Conservation (phyloP, 2,329 filamentous ascomycete genomes). For the Penicillium fuscoglaucum region DNA sequence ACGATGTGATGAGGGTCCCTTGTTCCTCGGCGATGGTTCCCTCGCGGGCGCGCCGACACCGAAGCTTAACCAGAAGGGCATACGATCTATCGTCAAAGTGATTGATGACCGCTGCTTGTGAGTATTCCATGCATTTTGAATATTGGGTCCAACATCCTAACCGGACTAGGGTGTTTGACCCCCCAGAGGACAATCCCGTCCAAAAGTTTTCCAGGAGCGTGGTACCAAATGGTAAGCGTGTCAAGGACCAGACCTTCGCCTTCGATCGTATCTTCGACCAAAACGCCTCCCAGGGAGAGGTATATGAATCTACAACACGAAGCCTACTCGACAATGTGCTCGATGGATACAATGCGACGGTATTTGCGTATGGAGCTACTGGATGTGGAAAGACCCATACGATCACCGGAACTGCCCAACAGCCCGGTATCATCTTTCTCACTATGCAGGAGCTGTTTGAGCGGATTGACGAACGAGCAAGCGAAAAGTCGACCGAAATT, state of each 20-base stretch:
- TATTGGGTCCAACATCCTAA: constrained; percentile 13
- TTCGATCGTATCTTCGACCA: constrained; percentile 98
- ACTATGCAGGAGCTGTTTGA: constrained; percentile 99
- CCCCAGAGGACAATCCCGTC: constrained; percentile 89
- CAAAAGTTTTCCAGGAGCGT: constrained; percentile 83
- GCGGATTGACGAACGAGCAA: constrained; percentile 80
- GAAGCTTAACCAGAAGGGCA: constrained; percentile 80
- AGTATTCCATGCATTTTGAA: constrained; percentile 39
- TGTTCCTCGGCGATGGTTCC: constrained; percentile 96
- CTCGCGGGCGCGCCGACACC: constrained; percentile 83
- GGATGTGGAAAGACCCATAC: constrained; percentile 99
- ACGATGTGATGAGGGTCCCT: constrained; percentile 73
- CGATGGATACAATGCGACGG: constrained; percentile 97
- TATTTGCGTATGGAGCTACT: constrained; percentile 97
- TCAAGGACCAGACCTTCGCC: constrained; percentile 96
- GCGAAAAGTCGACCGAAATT: constrained; percentile 86
- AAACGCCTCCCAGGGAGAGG: constrained; percentile 84
- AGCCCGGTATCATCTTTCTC: constrained; percentile 96
- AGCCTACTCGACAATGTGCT: constrained; percentile 89
- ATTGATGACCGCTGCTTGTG: constrained; percentile 95
- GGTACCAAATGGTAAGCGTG: constrained; percentile 79
- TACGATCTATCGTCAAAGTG: constrained; percentile 91
- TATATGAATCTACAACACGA: constrained; percentile 91
- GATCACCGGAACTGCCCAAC: constrained; percentile 86
- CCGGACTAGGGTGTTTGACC: constrained; percentile 79